A percentile compares a stretch with the other conserved stretches of the same genome.
phyloP scores from a whole-genome alignment of 805 yeast species.

The Candida sphagnicola region DNA sequence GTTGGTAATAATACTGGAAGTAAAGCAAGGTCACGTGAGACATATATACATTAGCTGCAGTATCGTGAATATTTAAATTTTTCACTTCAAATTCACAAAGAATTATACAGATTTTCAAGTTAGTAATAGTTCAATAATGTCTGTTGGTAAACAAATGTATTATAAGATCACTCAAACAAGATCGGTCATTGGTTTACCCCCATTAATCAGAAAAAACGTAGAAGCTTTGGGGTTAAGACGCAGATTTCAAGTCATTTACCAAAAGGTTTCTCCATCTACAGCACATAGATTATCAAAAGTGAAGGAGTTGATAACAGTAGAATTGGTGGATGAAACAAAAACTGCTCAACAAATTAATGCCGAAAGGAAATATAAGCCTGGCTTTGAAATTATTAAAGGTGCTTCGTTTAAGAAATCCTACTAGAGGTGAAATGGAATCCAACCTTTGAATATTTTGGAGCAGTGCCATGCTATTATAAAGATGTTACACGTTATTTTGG shows the following conservation, averaged over 20 bases:
- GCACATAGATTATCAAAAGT: constrained; percentile 84
- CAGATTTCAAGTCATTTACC: constrained; percentile 73
- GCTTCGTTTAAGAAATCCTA: constrained; percentile 3
- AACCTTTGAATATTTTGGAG: too few relatives aligned
- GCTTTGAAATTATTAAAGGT: constrained; percentile 35
- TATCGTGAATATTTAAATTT: too few relatives aligned
- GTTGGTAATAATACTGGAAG: too few relatives aligned
- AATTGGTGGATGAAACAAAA: constrained; percentile 55
- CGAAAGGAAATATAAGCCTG: constrained; percentile 61
- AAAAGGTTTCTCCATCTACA: constrained; percentile 65
- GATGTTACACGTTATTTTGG: too few relatives aligned
- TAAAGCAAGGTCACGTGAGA: too few relatives aligned
- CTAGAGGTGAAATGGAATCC: too few relatives aligned
- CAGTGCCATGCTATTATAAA: too few relatives aligned
- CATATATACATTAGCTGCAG: too few relatives aligned
- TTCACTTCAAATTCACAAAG: background rate
- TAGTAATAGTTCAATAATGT: background rate
- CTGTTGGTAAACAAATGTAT: constrained; percentile 15
- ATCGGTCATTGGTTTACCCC: constrained; percentile 84
- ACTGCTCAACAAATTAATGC: constrained; percentile 49
- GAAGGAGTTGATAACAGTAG: constrained; percentile 83
- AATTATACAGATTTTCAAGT: background rate
- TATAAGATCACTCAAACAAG: constrained; percentile 70
- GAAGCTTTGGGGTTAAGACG: constrained; percentile 69
- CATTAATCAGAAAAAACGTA: constrained; percentile 58